phyloP scores from a whole-genome alignment of 2,329 filamentous ascomycete genomes.

The Pseudogymnoascus sp. region DNA sequence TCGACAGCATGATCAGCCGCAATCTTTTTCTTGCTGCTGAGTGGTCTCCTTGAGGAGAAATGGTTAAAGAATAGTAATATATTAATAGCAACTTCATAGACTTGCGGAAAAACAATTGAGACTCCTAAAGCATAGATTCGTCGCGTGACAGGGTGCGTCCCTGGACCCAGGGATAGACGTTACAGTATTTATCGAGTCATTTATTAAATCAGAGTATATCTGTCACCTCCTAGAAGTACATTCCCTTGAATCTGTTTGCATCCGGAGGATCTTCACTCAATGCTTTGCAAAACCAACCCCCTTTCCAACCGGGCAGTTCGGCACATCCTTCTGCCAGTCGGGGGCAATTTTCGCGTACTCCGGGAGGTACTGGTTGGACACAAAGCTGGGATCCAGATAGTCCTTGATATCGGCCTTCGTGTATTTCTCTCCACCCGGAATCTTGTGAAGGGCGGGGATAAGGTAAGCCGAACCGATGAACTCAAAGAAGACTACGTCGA shows the following conservation, averaged over 20 bases:
- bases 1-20: no score
- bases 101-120: no score
- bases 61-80: no score
- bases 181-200: no score
- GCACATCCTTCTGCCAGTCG: slow-evolving; percentile 23
- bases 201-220: neutral
- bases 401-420: slow-evolving; percentile 25
- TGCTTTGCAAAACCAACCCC: slow-evolving; percentile 18
- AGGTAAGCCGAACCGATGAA: slow-evolving; percentile 64
- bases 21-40: no score
- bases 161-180: no score
- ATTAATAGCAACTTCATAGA: no score
- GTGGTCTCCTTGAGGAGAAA: no score
- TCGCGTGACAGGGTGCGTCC: no score
- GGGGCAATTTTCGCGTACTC: slow-evolving; percentile 25
- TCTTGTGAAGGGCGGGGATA: slow-evolving; percentile 57
- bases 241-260: neutral
- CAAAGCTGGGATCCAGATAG: slow-evolving; percentile 26
- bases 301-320: slow-evolving; percentile 24
- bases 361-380: slow-evolving; percentile 27
- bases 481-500: slow-evolving; percentile 86
- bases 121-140: no score
- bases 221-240: slow-evolving; percentile 2
- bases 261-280: neutral
- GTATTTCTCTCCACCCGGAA: slow-evolving; percentile 25